These are phyloP conservation scores for Russula abietina DNA, from an alignment of 768 basidiomycete genomes.

Conservation along the genomic window DNA sequence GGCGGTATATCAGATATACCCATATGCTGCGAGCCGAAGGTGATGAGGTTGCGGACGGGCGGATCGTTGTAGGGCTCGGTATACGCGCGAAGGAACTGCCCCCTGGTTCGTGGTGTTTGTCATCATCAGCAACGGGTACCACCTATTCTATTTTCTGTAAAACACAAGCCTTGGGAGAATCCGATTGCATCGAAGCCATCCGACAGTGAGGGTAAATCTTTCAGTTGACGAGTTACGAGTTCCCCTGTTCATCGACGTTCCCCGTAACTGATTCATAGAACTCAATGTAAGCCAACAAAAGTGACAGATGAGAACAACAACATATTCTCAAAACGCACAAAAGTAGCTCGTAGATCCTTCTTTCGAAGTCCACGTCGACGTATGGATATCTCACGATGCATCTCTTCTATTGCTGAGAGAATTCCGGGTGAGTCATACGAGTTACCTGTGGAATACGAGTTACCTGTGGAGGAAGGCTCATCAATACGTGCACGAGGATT, in stretches of 20 bases:
- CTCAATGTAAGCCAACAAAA: not conserved
- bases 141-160: not conserved
- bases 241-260: constrained; percentile 61
- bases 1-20: constrained; percentile 70
- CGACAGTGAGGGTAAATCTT: constrained; percentile 54
- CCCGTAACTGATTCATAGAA: constrained; percentile 58
- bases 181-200: constrained; percentile 82
- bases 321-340: constrained; percentile 44
- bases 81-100: constrained; percentile 84
- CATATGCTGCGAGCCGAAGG: constrained; percentile 86
- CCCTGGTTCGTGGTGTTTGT: constrained; percentile 34
- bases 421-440: constrained; percentile 69
- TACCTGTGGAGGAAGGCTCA: constrained; percentile 39
- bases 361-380: constrained; percentile 55
- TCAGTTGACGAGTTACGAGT: constrained; percentile 58
- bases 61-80: constrained; percentile 70
- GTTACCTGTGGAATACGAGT: constrained; percentile 65
- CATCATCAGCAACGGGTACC: not conserved
- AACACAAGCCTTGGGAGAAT: constrained; percentile 65
- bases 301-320: not conserved
- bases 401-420: constrained; percentile 48
- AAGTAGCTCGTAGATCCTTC: constrained; percentile 62
- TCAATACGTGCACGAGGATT: not conserved
- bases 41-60: constrained; percentile 72
- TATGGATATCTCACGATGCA: constrained; percentile 71